These are phyloP conservation scores for Cynanchum wilfordii DNA, from an alignment of 257 asterid genomes.

Conservation along the genomic window DNA sequence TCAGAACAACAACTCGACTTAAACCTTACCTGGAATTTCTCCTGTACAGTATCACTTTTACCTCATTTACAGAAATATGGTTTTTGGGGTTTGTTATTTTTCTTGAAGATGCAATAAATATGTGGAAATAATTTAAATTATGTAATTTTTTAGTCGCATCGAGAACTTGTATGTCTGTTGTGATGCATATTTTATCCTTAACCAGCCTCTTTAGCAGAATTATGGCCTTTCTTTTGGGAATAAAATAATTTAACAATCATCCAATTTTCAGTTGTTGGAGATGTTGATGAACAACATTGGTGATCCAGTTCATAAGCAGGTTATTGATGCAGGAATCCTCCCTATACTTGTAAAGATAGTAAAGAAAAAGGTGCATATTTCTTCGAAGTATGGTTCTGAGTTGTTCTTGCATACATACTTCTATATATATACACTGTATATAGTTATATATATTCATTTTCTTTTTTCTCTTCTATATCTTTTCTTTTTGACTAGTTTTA, in stretches of 20 bases:
- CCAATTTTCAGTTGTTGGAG: slow-evolving; percentile 73
- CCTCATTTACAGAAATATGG: neutral
- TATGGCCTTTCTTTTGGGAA: slow-evolving; percentile 11
- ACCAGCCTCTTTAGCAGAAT: slow-evolving; percentile 12
- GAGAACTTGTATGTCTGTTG: neutral
- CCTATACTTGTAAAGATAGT: slow-evolving; percentile 81
- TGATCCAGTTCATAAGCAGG: slow-evolving; percentile 86
- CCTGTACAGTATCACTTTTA: neutral
- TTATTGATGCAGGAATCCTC: slow-evolving; percentile 71
- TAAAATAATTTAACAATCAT: slow-evolving; percentile 18
- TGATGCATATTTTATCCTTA: neutral
- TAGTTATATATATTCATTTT: neutral
- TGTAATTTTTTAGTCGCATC: neutral
- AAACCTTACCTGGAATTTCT: neutral
- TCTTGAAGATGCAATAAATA: neutral
- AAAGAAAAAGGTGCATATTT: slow-evolving; percentile 71
- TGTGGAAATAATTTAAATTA: neutral
- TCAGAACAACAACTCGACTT: neutral
- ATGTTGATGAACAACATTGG: slow-evolving; percentile 92
- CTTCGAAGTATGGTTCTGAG: neutral
- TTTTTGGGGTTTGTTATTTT: neutral
- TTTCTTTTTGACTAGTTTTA: slow-evolving; percentile 6
- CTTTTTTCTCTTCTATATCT: neutral
- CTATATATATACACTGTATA: too few species aligned
- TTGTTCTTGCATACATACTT: neutral